Conservation (phyloP, 192 early-diverging fungal species). For the Coemansia erecta region DNA sequence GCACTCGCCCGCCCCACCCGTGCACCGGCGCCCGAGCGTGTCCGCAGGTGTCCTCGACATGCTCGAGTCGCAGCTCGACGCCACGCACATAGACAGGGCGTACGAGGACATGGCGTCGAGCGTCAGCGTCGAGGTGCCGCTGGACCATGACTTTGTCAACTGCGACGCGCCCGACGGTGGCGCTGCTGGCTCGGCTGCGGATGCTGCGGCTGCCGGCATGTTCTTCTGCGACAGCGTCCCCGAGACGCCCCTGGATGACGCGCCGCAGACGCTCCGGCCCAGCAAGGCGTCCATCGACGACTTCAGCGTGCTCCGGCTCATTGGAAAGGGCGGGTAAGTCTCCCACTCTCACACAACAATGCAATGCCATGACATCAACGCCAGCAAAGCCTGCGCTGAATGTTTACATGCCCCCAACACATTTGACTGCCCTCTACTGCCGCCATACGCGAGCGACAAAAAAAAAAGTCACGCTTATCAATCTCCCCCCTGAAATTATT, state of each 20-base stretch:
- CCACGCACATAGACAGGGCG: constrained; percentile 39
- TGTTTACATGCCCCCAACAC: too few relatives aligned
- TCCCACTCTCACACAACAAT: not conserved
- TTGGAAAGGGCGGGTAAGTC: constrained; percentile 65
- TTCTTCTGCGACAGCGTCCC: not conserved
- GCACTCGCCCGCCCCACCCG: constrained; percentile 13
- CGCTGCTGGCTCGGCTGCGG: not conserved
- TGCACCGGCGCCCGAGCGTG: constrained; percentile 43
- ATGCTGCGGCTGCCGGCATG: not conserved
- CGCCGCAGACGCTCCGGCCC: not conserved
- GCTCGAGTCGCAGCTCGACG: constrained; percentile 49
- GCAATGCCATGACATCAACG: too few relatives aligned
- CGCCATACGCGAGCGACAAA: not conserved
- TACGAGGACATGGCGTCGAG: constrained; percentile 48
- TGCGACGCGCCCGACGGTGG: constrained; percentile 9
- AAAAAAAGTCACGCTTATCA: not conserved
- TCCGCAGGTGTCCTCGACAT: constrained; percentile 34
- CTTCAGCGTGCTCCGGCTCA: constrained; percentile 61
- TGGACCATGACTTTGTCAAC: constrained; percentile 48
- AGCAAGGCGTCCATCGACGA: constrained; percentile 49
- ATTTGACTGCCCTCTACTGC: constrained; percentile 30
- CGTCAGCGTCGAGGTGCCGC: constrained; percentile 47
- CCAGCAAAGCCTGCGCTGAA: too few relatives aligned
- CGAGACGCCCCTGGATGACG: not conserved
- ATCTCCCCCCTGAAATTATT: not conserved